Evolutionary conservation across 768 basidiomycete genomes (phyloP).

Genomic region (Mycena metata): DNA sequence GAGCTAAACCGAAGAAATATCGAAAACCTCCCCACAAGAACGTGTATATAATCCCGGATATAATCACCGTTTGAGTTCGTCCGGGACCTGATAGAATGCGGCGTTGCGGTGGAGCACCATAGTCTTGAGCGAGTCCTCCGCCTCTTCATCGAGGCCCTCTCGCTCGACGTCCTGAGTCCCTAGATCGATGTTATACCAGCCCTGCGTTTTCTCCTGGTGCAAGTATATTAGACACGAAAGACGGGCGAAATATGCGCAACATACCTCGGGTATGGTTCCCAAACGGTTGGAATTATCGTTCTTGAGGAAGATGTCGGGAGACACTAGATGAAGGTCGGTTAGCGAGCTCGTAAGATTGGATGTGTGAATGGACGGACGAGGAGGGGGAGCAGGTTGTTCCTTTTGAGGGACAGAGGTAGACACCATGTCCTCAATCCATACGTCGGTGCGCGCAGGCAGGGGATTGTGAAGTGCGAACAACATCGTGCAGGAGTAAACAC

Average conservation of each 20-base stretch:
- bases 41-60: not conserved
- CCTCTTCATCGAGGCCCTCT: not conserved
- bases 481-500: slow-evolving; percentile 36
- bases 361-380: not conserved
- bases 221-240: not conserved
- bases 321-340: not conserved
- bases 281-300: slow-evolving; percentile 21
- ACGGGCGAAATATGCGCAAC: not conserved
- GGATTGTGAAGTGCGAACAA: slow-evolving; percentile 23
- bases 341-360: not conserved
- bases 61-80: not conserved
- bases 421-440: slow-evolving; percentile 26
- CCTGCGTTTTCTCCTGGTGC: slow-evolving; percentile 4
- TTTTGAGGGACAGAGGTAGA: slow-evolving; percentile 19
- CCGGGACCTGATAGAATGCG: slow-evolving; percentile 21
- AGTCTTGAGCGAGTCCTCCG: not conserved
- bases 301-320: slow-evolving; percentile 31
- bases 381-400: slow-evolving; percentile 17
- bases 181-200: slow-evolving; percentile 33
- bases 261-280: slow-evolving; percentile 23
- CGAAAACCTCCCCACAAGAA: too few species aligned
- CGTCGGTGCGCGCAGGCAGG: slow-evolving; percentile 11
- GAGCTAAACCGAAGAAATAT: too few species aligned
- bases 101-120: slow-evolving; percentile 8
- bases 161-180: not conserved